phyloP scores from a whole-genome alignment of 1,284 basidiomycete species.

The Pyrrhoderma lamaoense region DNA sequence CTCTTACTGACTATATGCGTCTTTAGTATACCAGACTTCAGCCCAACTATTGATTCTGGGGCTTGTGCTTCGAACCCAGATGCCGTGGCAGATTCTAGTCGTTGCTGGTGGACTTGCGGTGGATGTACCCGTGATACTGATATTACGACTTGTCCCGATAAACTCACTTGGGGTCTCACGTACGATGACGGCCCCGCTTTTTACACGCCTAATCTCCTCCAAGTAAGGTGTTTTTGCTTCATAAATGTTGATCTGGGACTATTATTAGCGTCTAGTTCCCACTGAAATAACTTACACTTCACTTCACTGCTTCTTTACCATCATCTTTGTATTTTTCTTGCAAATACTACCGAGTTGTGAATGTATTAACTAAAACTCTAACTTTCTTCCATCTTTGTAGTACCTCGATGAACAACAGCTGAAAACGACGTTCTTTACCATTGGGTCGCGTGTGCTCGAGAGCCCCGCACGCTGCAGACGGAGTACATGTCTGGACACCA shows the following conservation, averaged over 20 bases:
- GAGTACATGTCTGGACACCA: constrained; percentile 72
- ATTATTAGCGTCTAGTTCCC: too few relatives aligned
- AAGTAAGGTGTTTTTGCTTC: too few relatives aligned
- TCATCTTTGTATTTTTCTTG: too few relatives aligned
- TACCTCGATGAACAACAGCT: constrained; percentile 63
- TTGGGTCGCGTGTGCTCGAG: constrained; percentile 70
- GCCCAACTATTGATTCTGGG: constrained; percentile 39
- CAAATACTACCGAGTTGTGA: too few relatives aligned
- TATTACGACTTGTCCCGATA: constrained; percentile 64
- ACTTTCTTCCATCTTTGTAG: background rate
- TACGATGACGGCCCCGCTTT: constrained; percentile 77
- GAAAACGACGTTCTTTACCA: constrained; percentile 82
- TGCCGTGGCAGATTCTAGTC: constrained; percentile 44
- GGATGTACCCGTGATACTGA: constrained; percentile 66
- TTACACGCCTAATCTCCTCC: constrained; percentile 71
- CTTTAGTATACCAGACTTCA: constrained; percentile 42
- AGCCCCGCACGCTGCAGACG: constrained; percentile 56
- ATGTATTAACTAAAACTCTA: background rate
- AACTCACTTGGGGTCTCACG: constrained; percentile 63
- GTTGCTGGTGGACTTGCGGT: constrained; percentile 87
- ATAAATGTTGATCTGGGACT: too few relatives aligned
- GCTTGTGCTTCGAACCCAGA: constrained; percentile 58
- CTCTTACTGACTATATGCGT: background rate
- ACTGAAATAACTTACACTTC: background rate
- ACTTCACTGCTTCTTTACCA: too few relatives aligned